A percentile compares a stretch with the other conserved stretches of the same genome.
These are phyloP conservation scores for Xylariaceae sp. DNA, from an alignment of 2,329 filamentous ascomycete species.

Conservation along the genomic window DNA sequence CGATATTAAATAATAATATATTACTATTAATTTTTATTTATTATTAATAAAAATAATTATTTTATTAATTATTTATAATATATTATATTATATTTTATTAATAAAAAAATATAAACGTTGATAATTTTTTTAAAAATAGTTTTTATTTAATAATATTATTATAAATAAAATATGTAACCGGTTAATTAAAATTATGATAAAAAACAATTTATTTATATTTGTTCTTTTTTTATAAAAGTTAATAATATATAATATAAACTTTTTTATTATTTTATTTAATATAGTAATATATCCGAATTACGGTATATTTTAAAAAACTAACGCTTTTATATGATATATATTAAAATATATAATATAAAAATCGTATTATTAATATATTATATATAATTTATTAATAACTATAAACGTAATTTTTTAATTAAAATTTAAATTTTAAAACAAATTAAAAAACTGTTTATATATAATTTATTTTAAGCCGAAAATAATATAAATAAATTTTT, in stretches of 20 bases:
- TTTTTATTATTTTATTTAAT: slow-evolving; percentile 1
- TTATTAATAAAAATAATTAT: neutral
- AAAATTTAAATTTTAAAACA: too few species aligned
- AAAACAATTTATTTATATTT: neutral
- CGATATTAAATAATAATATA: neutral
- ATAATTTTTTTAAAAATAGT: too few species aligned
- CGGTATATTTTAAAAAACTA: neutral
- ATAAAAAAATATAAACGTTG: too few species aligned
- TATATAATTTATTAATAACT: slow-evolving; percentile 1
- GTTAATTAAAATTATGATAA: neutral
- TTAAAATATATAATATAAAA: neutral
- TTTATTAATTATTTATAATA: too few species aligned
- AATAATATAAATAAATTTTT: too few species aligned
- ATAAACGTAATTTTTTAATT: too few species aligned
- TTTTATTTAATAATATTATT: neutral
- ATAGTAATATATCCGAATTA: neutral
- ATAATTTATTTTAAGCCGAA: too few species aligned
- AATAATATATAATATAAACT: neutral
- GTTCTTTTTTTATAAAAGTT: neutral
- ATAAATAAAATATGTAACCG: neutral
- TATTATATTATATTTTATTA: too few species aligned
- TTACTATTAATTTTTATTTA: neutral
- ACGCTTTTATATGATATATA: neutral
- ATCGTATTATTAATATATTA: neutral
- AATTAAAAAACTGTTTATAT: too few species aligned